phyloP scores from a whole-genome alignment of 2,329 filamentous ascomycete species.

The Colletotrichum australisinense region DNA sequence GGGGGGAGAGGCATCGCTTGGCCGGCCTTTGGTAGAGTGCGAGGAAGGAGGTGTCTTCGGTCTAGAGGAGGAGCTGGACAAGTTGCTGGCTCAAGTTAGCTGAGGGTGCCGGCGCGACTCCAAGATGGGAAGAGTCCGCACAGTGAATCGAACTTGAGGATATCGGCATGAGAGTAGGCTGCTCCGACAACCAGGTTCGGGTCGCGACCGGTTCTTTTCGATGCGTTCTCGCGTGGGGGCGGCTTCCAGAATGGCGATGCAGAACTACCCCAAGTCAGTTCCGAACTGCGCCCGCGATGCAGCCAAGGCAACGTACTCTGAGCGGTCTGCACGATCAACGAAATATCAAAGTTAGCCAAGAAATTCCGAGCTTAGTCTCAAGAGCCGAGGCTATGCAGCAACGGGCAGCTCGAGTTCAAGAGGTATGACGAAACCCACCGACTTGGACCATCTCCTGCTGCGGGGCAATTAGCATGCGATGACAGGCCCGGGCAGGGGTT shows the following conservation, averaged over 20 bases:
- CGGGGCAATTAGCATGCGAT: slow-evolving; percentile 49
- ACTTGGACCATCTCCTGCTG: slow-evolving; percentile 99
- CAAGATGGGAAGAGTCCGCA: slow-evolving; percentile 55
- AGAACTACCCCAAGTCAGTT: slow-evolving; percentile 65
- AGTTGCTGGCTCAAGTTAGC: slow-evolving; percentile 57
- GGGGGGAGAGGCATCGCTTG: slow-evolving; percentile 67
- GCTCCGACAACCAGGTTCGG: slow-evolving; percentile 87
- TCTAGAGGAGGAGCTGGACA: slow-evolving; percentile 70
- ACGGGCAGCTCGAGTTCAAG: slow-evolving; percentile 17
- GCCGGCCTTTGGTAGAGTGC: slow-evolving; percentile 63
- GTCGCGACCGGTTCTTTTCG: slow-evolving; percentile 69
- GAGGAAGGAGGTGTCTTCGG: slow-evolving; percentile 82
- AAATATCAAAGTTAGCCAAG: slow-evolving; percentile 37
- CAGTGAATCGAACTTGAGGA: slow-evolving; percentile 87
- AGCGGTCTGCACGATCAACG: slow-evolving; percentile 60
- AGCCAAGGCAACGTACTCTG: slow-evolving; percentile 63
- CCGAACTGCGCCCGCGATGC: slow-evolving; percentile 44
- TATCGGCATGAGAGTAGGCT: slow-evolving; percentile 95
- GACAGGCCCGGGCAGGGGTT: slow-evolving; percentile 8
- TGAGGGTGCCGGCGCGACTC: background rate
- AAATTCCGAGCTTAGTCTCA: background rate
- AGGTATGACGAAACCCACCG: slow-evolving; percentile 69
- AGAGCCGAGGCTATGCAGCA: slow-evolving; percentile 17
- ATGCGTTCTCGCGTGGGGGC: slow-evolving; percentile 63
- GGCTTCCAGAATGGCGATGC: slow-evolving; percentile 89